Percentiles rank a stretch among this genome's conserved stretches.
Conservation (phyloP, 495 filamentous ascomycete genomes). For the Xylaria acuta region DNA sequence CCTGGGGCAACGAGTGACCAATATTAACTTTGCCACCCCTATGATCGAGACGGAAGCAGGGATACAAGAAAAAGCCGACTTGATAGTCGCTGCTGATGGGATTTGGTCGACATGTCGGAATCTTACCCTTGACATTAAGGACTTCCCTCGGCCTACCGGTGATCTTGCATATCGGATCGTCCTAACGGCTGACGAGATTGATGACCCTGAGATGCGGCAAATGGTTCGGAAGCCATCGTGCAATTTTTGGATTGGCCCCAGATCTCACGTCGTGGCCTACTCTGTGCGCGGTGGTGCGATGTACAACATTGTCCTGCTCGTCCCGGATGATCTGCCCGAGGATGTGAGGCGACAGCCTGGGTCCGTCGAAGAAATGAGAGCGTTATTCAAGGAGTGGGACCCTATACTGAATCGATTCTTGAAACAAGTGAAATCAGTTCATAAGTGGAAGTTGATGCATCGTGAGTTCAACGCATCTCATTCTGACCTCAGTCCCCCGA, state of each 20-base stretch:
- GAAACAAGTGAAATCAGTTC: slow-evolving; percentile 32
- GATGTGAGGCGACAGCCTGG: slow-evolving; percentile 46
- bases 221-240: slow-evolving; percentile 59
- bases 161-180: slow-evolving; percentile 63
- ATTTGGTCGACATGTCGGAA: slow-evolving; percentile 56
- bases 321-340: slow-evolving; percentile 53
- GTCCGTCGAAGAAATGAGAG: slow-evolving; percentile 51
- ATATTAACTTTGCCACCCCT: slow-evolving; percentile 48
- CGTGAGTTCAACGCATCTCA: slow-evolving; percentile 32
- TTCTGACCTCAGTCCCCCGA: neutral
- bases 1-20: slow-evolving; percentile 39
- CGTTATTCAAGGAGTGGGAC: slow-evolving; percentile 57
- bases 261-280: slow-evolving; percentile 61
- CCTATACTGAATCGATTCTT: slow-evolving; percentile 43
- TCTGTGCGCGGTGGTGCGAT: slow-evolving; percentile 54
- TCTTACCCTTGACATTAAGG: slow-evolving; percentile 48
- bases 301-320: slow-evolving; percentile 62
- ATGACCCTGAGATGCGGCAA: slow-evolving; percentile 50
- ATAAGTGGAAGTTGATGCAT: slow-evolving; percentile 47
- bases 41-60: slow-evolving; percentile 45
- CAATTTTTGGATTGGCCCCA: slow-evolving; percentile 71
- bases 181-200: slow-evolving; percentile 50
- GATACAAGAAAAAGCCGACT: slow-evolving; percentile 42
- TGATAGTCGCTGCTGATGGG: slow-evolving; percentile 61
- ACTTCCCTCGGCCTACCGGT: slow-evolving; percentile 55